Evolutionary conservation across 768 basidiomycete species (phyloP).

Genomic region (Rhodotorula paludigena): DNA sequence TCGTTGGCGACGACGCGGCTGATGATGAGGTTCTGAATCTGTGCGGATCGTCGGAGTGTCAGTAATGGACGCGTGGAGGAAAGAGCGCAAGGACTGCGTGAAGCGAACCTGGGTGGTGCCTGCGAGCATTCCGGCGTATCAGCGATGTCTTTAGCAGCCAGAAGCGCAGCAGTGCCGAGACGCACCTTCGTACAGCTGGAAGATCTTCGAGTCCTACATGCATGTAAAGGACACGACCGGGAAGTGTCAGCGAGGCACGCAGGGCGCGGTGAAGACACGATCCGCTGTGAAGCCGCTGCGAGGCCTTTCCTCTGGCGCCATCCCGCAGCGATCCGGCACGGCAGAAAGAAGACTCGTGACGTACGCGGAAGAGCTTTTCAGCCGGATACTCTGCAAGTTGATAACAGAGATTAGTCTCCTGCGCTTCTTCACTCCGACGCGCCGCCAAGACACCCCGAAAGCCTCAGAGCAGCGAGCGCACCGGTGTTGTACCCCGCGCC

Average conservation of each 20-base stretch:
- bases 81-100: background rate
- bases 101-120: background rate
- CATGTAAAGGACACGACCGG: too few relatives aligned
- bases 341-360: background rate
- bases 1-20: slow-evolving; percentile 40
- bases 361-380: slow-evolving; percentile 46
- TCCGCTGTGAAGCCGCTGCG: too few relatives aligned
- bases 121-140: background rate
- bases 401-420: background rate
- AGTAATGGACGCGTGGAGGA: background rate
- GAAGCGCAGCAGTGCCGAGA: background rate
- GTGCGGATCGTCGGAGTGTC: background rate
- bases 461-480: too few relatives aligned
- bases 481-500: slow-evolving; percentile 35
- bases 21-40: slow-evolving; percentile 49
- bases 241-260: background rate
- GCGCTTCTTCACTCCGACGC: too few relatives aligned
- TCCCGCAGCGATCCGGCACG: too few relatives aligned
- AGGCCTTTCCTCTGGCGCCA: too few relatives aligned
- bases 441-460: too few relatives aligned
- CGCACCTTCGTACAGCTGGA: slow-evolving; percentile 47
- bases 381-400: slow-evolving; percentile 47
- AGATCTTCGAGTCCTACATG: slow-evolving; percentile 42
- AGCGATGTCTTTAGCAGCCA: too few relatives aligned
- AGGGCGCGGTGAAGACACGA: too few relatives aligned